Evolutionary conservation across 805 yeast genomes (phyloP).

Genomic region (Barnettozyma pratensis): DNA sequence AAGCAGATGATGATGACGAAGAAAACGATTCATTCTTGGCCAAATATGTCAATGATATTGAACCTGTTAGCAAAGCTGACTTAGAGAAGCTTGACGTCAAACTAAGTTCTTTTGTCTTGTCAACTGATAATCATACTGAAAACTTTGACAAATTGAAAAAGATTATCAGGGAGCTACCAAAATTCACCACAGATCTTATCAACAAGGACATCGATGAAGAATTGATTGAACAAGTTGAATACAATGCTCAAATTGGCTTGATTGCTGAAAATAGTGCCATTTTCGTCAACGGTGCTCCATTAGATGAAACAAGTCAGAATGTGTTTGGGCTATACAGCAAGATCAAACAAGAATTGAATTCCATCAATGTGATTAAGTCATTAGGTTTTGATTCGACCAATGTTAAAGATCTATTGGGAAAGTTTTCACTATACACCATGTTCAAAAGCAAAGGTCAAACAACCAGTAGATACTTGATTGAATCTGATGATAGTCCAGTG

Average conservation of each 20-base stretch:
- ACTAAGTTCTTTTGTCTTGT: slow-evolving; percentile 29
- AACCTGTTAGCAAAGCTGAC: slow-evolving; percentile 27
- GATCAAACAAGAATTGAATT: slow-evolving; percentile 32
- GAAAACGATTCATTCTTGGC: slow-evolving; percentile 15
- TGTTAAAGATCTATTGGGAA: slow-evolving; percentile 34
- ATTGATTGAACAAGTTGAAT: slow-evolving; percentile 24
- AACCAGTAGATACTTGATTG: slow-evolving; percentile 24
- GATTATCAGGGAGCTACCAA: slow-evolving; percentile 51
- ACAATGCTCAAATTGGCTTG: slow-evolving; percentile 35
- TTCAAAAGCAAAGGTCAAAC: slow-evolving; percentile 14
- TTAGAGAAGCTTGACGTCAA: slow-evolving; percentile 36
- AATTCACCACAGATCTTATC: slow-evolving; percentile 32
- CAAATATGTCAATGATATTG: slow-evolving; percentile 26
- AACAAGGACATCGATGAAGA: slow-evolving; percentile 17
- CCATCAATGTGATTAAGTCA: slow-evolving; percentile 23
- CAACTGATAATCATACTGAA: slow-evolving; percentile 22
- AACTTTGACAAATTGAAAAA: slow-evolving; percentile 34
- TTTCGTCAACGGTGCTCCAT: slow-evolving; percentile 65
- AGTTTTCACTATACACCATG: slow-evolving; percentile 32
- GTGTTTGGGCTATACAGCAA: slow-evolving; percentile 35
- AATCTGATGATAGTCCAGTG: slow-evolving; percentile 33
- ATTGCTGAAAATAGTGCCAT: slow-evolving; percentile 42
- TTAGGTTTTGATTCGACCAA: slow-evolving; percentile 30
- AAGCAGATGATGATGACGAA: not conserved
- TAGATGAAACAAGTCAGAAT: slow-evolving; percentile 41